Conservation (phyloP, 1,139 yeast genomes). For the Yamadazyma oceani region DNA sequence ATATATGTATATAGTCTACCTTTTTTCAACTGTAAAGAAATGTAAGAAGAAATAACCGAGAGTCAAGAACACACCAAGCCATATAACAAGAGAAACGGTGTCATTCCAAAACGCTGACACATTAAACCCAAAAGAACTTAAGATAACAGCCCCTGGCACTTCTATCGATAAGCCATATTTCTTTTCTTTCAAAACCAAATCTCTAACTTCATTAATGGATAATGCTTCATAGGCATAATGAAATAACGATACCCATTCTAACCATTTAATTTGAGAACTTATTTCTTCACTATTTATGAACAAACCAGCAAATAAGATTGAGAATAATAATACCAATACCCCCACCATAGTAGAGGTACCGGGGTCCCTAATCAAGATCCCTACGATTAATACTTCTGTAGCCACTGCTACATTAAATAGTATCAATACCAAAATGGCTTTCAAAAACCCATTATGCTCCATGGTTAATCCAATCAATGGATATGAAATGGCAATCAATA, state of each 20-base stretch:
- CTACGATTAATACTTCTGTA: constrained; percentile 80
- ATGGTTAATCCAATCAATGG: constrained; percentile 88
- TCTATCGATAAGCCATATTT: constrained; percentile 92
- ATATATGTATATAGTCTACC: constrained; percentile 34
- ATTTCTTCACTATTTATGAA: constrained; percentile 81
- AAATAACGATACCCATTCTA: constrained; percentile 84
- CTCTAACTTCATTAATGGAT: constrained; percentile 90
- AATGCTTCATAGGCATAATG: constrained; percentile 95
- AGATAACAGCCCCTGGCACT: constrained; percentile 97
- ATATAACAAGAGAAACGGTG: constrained; percentile 50
- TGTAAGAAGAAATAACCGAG: constrained; percentile 78
- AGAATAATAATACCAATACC: constrained; percentile 76
- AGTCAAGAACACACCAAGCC: constrained; percentile 52
- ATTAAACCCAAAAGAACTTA: constrained; percentile 91
- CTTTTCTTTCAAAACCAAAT: constrained; percentile 77
- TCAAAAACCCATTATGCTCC: constrained; percentile 74
- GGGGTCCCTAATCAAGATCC: constrained; percentile 83
- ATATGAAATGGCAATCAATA: constrained; percentile 81
- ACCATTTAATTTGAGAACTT: constrained; percentile 69
- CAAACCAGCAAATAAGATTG: constrained; percentile 87
- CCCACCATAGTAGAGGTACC: constrained; percentile 92
- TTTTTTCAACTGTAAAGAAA: constrained; percentile 69
- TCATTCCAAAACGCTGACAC: constrained; percentile 75
- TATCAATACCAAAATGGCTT: constrained; percentile 66
- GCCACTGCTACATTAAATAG: constrained; percentile 86